Conservation (phyloP, 164 flowering plant genomes). For the Vitis amurensis region DNA sequence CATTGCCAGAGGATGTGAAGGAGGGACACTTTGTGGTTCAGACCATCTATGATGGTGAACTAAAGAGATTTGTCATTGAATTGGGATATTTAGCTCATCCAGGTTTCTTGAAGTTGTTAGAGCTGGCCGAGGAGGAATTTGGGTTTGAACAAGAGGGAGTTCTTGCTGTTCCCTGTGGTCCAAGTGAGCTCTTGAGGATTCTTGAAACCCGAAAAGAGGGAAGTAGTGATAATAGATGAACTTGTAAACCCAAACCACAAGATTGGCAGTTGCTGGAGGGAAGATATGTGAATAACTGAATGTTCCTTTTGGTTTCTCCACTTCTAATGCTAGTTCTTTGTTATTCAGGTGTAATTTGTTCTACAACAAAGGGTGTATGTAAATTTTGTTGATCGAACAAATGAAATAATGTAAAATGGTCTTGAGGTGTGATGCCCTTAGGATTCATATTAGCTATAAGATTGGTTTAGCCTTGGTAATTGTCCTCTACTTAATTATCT, state of each 20-base stretch:
- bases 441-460: no score
- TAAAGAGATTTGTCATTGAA: constrained; percentile 17
- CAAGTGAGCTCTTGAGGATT: constrained; percentile 17
- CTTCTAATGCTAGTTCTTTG: no score
- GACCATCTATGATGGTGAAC: constrained; percentile 11
- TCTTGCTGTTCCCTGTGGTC: constrained; percentile 21
- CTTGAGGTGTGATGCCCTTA: no score
- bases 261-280: not conserved
- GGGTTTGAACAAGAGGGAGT: constrained; percentile 21
- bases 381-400: no score
- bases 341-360: no score
- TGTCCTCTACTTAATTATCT: no score
- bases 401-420: no score
- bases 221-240: not conserved
- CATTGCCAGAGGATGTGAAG: constrained; percentile 6
- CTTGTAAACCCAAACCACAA: constrained; percentile 4
- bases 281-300: not conserved
- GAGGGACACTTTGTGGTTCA: constrained; percentile 26
- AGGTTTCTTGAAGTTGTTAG: constrained; percentile 18
- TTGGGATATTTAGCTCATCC: constrained; percentile 16
- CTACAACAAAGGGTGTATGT: no score
- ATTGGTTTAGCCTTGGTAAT: no score
- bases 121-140: constrained; percentile 26
- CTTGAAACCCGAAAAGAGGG: not conserved
- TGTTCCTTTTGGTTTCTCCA: not conserved